Percentiles rank a stretch among this genome's conserved stretches.
These are phyloP conservation scores for Effrenium voratum DNA, from an alignment of 73 alveolate genomes.

Conservation along the genomic window DNA sequence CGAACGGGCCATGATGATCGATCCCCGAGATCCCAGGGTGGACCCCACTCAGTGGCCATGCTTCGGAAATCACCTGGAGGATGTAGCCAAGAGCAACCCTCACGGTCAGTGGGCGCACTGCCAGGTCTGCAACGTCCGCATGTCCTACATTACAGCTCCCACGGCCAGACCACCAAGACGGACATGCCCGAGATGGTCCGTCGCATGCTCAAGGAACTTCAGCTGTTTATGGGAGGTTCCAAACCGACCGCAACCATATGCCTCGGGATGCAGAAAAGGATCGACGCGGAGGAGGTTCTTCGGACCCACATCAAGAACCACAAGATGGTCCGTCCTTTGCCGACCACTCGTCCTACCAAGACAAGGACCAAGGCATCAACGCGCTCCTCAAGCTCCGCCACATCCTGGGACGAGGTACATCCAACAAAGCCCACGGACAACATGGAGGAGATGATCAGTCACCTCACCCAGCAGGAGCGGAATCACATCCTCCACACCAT, in stretches of 20 bases:
- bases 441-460: background rate
- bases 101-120: background rate
- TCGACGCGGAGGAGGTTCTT: background rate
- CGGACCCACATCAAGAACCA: background rate
- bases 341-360: background rate
- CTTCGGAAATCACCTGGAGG: background rate
- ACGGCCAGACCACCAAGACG: background rate
- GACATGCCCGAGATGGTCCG: background rate
- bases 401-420: background rate
- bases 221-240: background rate
- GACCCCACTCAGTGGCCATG: background rate
- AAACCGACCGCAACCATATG: background rate
- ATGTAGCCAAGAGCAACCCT: background rate
- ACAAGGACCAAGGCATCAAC: background rate
- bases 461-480: background rate
- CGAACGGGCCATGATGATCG: background rate
- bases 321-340: background rate
- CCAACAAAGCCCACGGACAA: background rate
- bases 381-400: background rate
- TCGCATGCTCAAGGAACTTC: background rate
- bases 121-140: background rate
- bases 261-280: background rate
- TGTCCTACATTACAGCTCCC: background rate
- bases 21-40: background rate
- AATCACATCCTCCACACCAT: background rate